These are phyloP conservation scores for Penicillium canariense DNA, from an alignment of 495 filamentous ascomycete genomes.

Conservation along the genomic window DNA sequence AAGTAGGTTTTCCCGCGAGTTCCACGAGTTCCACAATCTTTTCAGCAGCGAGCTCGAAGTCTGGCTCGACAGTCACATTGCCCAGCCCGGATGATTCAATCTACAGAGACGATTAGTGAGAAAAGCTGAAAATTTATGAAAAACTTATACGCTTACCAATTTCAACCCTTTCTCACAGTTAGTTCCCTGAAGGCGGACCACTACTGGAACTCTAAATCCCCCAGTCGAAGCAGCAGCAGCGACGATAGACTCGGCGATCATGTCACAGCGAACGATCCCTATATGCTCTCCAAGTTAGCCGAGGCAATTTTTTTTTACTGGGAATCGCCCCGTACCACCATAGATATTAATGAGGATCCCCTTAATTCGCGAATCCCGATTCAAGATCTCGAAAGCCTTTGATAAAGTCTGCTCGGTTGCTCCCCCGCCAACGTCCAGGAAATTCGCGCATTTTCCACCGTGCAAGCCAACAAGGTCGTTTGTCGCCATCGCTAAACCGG, in stretches of 20 bases:
- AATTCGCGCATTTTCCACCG: conserved; percentile 34
- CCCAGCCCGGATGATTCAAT: conserved; percentile 21
- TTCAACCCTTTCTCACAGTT: conserved; percentile 27
- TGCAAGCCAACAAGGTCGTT: conserved; percentile 30
- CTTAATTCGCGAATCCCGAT: conserved; percentile 20
- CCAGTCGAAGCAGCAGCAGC: conserved; percentile 20
- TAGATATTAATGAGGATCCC: conserved; percentile 34
- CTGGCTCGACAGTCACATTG: conserved; percentile 25
- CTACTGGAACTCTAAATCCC: conserved; percentile 29
- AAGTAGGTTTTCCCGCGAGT: neutral
- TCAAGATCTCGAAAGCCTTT: conserved; percentile 31
- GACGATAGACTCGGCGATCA: conserved; percentile 36
- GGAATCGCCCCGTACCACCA: conserved; percentile 19
- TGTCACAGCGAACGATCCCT: conserved; percentile 39
- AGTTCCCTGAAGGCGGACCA: conserved; percentile 34
- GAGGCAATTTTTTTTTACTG: no score
- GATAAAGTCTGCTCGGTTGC: conserved; percentile 28
- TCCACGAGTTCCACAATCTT: conserved; percentile 15
- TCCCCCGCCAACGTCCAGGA: conserved; percentile 31
- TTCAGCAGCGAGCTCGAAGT: conserved; percentile 29
- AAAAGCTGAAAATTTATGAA: neutral
- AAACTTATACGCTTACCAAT: conserved; percentile 15
- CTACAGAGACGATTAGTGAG: neutral
- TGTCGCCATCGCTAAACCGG: conserved; percentile 37
- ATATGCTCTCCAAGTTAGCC: neutral